Conservation (phyloP, 371 early-diverging fungal genomes). For the Rhizomucor miehei region DNA sequence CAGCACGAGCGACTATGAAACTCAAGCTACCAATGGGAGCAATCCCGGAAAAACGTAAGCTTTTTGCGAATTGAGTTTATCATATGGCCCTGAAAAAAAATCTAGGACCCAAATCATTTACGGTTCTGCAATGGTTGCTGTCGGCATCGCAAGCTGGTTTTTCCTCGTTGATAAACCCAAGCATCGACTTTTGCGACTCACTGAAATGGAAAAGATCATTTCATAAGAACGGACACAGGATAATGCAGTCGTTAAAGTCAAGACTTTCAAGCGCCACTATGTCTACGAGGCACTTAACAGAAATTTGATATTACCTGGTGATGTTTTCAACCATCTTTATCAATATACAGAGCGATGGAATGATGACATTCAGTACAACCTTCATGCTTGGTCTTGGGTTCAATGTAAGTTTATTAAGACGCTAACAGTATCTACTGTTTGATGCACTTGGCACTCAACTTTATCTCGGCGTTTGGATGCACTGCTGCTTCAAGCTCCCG, state of each 20-base stretch:
- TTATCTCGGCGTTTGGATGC: too few species aligned
- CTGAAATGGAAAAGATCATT: conserved; percentile 23
- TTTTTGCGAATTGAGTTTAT: too few species aligned
- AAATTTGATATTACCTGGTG: conserved; percentile 24
- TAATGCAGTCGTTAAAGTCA: conserved; percentile 27
- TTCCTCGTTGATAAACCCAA: conserved; percentile 29
- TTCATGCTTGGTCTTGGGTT: conserved; percentile 28
- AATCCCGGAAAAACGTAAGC: too few species aligned
- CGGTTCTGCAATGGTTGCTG: conserved; percentile 18
- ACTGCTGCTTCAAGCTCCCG: conserved; percentile 21
- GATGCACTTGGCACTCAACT: too few species aligned
- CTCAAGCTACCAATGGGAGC: too few species aligned
- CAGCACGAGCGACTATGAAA: too few species aligned
- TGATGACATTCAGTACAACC: conserved; percentile 24
- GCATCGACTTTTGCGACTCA: conserved; percentile 16
- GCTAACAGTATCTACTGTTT: too few species aligned
- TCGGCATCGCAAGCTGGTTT: conserved; percentile 23
- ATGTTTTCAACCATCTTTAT: conserved; percentile 18
- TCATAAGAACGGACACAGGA: conserved; percentile 29
- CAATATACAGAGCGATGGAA: conserved; percentile 31
- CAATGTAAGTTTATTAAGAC: too few species aligned
- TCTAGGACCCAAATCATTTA: conserved; percentile 34
- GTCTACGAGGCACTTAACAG: conserved; percentile 28
- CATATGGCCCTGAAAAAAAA: too few species aligned
- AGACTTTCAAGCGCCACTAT: conserved; percentile 21